Percentiles rank a stretch among this genome's conserved stretches.
Evolutionary conservation across 2,329 filamentous ascomycete genomes (phyloP).

Genomic region (Cercospora berteroae): DNA sequence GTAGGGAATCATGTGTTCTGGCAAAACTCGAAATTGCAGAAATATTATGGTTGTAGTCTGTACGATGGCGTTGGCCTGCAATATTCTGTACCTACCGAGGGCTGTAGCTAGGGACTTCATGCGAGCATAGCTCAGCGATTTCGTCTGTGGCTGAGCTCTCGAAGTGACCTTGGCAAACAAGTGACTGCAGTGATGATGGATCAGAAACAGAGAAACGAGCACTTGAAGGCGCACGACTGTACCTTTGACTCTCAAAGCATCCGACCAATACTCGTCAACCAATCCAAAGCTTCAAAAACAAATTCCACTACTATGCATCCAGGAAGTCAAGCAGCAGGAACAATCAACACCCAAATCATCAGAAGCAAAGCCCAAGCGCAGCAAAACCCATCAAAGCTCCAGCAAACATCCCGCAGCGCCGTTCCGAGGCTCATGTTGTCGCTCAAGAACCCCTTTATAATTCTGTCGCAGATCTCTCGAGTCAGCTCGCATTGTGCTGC

Average conservation of each 20-base stretch:
- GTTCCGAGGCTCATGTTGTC: not conserved
- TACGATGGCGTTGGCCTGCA: too few species aligned
- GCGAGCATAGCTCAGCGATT: too few species aligned
- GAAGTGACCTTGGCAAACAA: too few species aligned
- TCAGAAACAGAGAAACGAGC: too few species aligned
- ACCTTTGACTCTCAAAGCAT: too few species aligned
- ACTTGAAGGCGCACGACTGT: too few species aligned
- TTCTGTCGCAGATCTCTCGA: not conserved
- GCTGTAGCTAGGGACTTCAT: too few species aligned
- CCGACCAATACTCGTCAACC: too few species aligned
- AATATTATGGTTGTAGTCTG: too few species aligned
- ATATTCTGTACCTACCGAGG: too few species aligned
- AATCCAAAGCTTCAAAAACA: not conserved
- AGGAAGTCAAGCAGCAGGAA: not conserved
- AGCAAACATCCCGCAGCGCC: slow-evolving; percentile 5
- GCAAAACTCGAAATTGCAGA: not conserved
- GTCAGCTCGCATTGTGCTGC: not conserved
- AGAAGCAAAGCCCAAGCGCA: slow-evolving; percentile 1
- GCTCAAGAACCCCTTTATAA: slow-evolving; percentile 3
- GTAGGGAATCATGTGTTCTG: not conserved
- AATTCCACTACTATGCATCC: not conserved
- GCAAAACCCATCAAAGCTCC: not conserved
- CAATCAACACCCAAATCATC: not conserved
- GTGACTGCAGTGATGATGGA: too few species aligned
- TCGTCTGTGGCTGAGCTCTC: too few species aligned